Base-by-base conservation (phyloP, 2,329 filamentous ascomycete genomes). In the Diaporthe nobilis region DNA sequence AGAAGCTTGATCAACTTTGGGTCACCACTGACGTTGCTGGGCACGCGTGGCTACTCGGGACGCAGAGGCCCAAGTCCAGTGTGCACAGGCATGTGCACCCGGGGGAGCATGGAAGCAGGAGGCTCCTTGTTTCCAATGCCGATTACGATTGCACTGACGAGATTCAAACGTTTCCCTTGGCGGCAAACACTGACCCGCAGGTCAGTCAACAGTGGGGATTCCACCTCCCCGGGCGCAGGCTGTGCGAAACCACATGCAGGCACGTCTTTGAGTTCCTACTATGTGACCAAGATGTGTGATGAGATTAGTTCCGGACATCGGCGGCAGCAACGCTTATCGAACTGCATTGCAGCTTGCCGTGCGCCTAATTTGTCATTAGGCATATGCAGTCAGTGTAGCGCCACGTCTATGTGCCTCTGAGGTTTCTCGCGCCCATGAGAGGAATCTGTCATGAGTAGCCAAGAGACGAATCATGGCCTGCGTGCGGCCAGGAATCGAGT, bases 221-320 rank as follows among this genome's bases (percentile, higher is more conserved):
- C 34, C 31, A 49, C 31, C 1, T 12, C n/a, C 53, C n/a, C 53
- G 15, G 12, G 7, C 37, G 42, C 6, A 31, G 39, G 60, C 60
- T 47, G 39, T 47, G 60, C 39, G 17, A 31, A 25, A 47, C 17
- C 39, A 63, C 7, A 47, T 47, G 60, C 17, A 34, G 57, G 57
- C 55, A 20, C 20, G 9, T n/a, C 20, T 42, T 61, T 28, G 34
- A 39, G 20, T 68, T 25, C 22, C 6, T 15, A 39, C 6, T 15
- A 39, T 53, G 65, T 39, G 47, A 42, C 22, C 47, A 51, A n/a
- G 39, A 65, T 44, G 47, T 53, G 13, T 39, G 63, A 68, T 68
- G 65, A n/a, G 65, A 53, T 68, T 39, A 68, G 47, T 68, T 68
- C 44, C 47, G 65, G 65, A 68, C n/a, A 68, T 53, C 65, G 34